Conservation (phyloP, 2,329 filamentous ascomycete genomes). For the Shiraia sp. region DNA sequence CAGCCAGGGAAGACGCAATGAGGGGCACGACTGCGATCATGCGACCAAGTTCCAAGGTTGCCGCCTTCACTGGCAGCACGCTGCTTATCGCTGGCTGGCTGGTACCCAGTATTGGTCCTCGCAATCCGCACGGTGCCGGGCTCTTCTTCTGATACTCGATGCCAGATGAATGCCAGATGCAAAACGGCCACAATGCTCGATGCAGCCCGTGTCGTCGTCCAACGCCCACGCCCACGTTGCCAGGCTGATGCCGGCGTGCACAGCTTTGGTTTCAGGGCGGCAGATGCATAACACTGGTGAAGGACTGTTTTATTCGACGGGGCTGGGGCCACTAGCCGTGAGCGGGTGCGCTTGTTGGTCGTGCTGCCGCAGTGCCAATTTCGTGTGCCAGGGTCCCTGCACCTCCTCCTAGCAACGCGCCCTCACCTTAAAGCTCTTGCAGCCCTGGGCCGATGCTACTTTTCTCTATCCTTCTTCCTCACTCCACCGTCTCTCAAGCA, state of each 20-base stretch:
- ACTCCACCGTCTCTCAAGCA: slow-evolving; percentile 34
- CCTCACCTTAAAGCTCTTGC: slow-evolving; percentile 41
- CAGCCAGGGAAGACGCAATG: slow-evolving; percentile 17
- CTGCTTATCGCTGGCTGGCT: slow-evolving; percentile 10
- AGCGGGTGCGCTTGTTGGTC: slow-evolving; percentile 38
- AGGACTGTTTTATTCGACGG: slow-evolving; percentile 29
- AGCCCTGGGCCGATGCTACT: slow-evolving; percentile 30
- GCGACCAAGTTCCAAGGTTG: slow-evolving; percentile 23
- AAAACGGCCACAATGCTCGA: slow-evolving; percentile 9
- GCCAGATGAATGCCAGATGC: too few species aligned
- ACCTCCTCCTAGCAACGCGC: slow-evolving; percentile 42
- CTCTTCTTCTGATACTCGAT: too few species aligned
- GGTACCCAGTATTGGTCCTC: too few species aligned
- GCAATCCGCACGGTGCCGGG: too few species aligned
- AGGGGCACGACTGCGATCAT: slow-evolving; percentile 30
- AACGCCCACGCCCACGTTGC: too few species aligned
- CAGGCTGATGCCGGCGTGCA: slow-evolving; percentile 20
- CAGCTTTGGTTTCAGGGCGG: slow-evolving; percentile 32
- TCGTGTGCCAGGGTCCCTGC: slow-evolving; percentile 35
- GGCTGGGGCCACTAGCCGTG: slow-evolving; percentile 25
- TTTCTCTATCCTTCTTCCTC: slow-evolving; percentile 37
- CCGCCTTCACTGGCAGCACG: slow-evolving; percentile 18
- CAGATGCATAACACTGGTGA: slow-evolving; percentile 37
- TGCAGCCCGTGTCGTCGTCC: too few species aligned
- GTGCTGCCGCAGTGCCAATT: slow-evolving; percentile 40